Percentiles rank a stretch among this genome's conserved stretches.
Evolutionary conservation across 2,329 filamentous ascomycete genomes (phyloP).

Genomic region (Xylariaceae sp.): DNA sequence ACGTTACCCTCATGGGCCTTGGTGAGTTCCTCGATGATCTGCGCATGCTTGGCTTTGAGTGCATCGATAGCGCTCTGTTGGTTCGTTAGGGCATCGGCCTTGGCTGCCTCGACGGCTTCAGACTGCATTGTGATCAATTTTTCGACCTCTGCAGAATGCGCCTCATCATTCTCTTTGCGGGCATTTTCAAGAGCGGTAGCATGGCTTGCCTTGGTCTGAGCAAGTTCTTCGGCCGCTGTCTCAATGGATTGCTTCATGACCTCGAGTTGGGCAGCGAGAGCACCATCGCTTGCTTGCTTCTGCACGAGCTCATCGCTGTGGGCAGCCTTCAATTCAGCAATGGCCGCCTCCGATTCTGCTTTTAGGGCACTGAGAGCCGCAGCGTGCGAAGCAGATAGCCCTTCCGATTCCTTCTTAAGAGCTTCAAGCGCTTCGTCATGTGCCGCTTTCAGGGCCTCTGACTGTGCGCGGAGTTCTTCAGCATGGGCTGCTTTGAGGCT

Average conservation of each 20-base stretch:
- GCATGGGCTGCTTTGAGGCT: constrained; percentile 29
- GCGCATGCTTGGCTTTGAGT: constrained; percentile 44
- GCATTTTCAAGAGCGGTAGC: constrained; percentile 36
- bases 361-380: constrained; percentile 23
- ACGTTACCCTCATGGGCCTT: constrained; percentile 33
- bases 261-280: constrained; percentile 26
- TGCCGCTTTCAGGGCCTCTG: constrained; percentile 34
- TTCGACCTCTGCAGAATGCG: constrained; percentile 45
- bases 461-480: constrained; percentile 28
- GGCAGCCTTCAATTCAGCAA: constrained; percentile 28
- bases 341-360: constrained; percentile 15
- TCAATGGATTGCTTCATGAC: constrained; percentile 29
- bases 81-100: constrained; percentile 36
- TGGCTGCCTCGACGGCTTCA: constrained; percentile 45
- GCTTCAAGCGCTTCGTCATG: constrained; percentile 37
- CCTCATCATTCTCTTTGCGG: constrained; percentile 41
- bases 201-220: constrained; percentile 35
- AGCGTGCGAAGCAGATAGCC: constrained; percentile 23
- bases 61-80: constrained; percentile 30
- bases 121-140: constrained; percentile 42
- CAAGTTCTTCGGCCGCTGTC: constrained; percentile 31
- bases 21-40: constrained; percentile 47
- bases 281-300: constrained; percentile 24
- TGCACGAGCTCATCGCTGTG: constrained; percentile 26
- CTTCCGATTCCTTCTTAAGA: constrained; percentile 26